These are phyloP conservation scores for Cladosporium sp. DNA, from an alignment of 2,329 filamentous ascomycete genomes.

Conservation along the genomic window DNA sequence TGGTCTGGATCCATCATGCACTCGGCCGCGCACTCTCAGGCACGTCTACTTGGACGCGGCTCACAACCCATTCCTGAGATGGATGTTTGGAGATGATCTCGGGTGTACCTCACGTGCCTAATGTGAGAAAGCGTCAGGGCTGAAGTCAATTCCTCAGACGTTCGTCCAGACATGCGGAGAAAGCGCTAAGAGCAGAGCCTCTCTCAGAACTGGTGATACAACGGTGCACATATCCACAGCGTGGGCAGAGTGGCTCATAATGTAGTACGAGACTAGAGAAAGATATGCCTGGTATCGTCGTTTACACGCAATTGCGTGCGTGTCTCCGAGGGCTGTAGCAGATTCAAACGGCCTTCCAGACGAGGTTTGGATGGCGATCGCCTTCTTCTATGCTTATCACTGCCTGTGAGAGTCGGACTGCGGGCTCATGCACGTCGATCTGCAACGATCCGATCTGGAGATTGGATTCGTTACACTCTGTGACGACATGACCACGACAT, in stretches of 20 bases:
- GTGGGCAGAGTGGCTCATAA: too few species aligned
- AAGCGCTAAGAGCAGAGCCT: neutral
- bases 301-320: neutral
- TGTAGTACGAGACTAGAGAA: neutral
- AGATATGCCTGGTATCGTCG: neutral
- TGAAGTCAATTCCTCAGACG: neutral
- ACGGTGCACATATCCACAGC: neutral
- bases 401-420: neutral
- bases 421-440: conserved; percentile 7
- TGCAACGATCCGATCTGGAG: conserved; percentile 9
- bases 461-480: neutral
- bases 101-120: neutral
- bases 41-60: neutral
- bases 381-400: conserved; percentile 24
- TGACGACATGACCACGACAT: conserved; percentile 18
- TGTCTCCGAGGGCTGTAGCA: neutral
- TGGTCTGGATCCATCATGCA: neutral
- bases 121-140: neutral
- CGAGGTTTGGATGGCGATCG: conserved; percentile 17
- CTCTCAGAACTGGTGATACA: neutral
- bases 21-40: neutral
- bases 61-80: neutral
- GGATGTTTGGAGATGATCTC: neutral
- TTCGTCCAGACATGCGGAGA: neutral
- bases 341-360: neutral